Evolutionary conservation across 768 basidiomycete genomes (phyloP), one percentile per base, ranked within the genome.

Genomic region (Pisolithus microcarpus): DNA sequence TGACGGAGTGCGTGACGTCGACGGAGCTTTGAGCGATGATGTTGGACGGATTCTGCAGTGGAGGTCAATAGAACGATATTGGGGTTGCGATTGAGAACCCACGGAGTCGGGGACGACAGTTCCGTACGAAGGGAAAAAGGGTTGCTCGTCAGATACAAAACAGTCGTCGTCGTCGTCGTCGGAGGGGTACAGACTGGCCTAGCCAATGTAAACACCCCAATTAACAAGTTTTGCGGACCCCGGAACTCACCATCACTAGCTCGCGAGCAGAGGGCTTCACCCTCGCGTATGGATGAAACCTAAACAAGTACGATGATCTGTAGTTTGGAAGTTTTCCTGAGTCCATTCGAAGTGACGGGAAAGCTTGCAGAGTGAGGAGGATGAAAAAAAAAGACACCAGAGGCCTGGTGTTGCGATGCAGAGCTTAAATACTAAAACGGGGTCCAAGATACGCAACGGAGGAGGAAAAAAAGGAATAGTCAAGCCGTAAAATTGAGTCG

Each of bases 271-370:
- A 46, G 1, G 24, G 52, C n/a, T 43, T 39, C 5, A 50, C 48
- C 15, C 55, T 52, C 16, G 53, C 46, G 38, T 56, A 54, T 5
- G 55, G 55, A 18, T 56, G 53, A 28, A 44, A 56, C 9, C 55
- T 42, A 6, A 54, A 40, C 37, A 56, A 36, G 23, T 56, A 37
- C 5, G 53, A 56, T 1, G 49, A 44, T 11, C 53, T 44, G 42
- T 56, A 56, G 28, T 38, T 51, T 3, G 52, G 55, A 9, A 56
- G 39, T 2, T 48, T 52, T 36, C 44, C 24, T 7, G 40, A 24
- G 26, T 43, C 38, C 18, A 19, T 54, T 11, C 38, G n/a, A 15
- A 23, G 10, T 9, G 30, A 19, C 34, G 26, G 34, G 34, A 18
- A 37, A 26, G 50, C 9, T 2, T 26, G 26, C 11, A 46, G 40